Base-by-base conservation (phyloP, 1,284 basidiomycete genomes). In the Apiotrichum mycotoxinovorans region DNA sequence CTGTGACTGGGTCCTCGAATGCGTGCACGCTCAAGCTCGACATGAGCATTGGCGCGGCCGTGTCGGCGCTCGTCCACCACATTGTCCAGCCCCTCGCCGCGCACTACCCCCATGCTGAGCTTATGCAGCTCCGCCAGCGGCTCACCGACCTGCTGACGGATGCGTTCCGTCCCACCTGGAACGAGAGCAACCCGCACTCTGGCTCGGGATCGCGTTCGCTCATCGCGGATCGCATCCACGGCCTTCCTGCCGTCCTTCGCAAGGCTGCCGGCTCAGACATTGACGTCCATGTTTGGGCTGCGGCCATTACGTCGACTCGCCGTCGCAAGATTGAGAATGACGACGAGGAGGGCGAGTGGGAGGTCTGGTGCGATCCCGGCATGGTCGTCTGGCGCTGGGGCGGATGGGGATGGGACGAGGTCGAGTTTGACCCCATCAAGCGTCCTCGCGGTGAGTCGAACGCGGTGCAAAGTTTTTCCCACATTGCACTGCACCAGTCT, bases 291-390 rank as follows among this genome's bases (percentile, higher is more conserved):
- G 47, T 62, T 0, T 78, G 76, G 76, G 56, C 56, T 26, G 55
- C 48, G 41, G 68, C 65, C 2, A 64, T 78, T 48, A 68, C 63
- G 18, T 40, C 54, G 9, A 57, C 50, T 9, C 49, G 58, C 22
- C 45, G 47, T 26, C 51, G 44, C 34, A 60, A 58, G 25, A 47
- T 35, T 3, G 53, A 58, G 4, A 52, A 57, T 42, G 63, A 58
- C 4, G 53, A 45, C 20, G 55, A 64, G n/a, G 65, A 63, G 30
- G 67, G 65, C 22, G 68, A 73, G 57, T 78, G 76, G 76, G 71
- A 78, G 57, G 69, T 68, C 9, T 78, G 75, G 75, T 73, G 74
- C 53, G 76, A 78, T 68, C 76, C 76, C 17, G 76, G 76, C 12
- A 66, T 68, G 57, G 73, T 78, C 11, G 64, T 68, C 34, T 76